Conservation (phyloP, 2,329 filamentous ascomycete genomes). For the Colletotrichum echinochloae region DNA sequence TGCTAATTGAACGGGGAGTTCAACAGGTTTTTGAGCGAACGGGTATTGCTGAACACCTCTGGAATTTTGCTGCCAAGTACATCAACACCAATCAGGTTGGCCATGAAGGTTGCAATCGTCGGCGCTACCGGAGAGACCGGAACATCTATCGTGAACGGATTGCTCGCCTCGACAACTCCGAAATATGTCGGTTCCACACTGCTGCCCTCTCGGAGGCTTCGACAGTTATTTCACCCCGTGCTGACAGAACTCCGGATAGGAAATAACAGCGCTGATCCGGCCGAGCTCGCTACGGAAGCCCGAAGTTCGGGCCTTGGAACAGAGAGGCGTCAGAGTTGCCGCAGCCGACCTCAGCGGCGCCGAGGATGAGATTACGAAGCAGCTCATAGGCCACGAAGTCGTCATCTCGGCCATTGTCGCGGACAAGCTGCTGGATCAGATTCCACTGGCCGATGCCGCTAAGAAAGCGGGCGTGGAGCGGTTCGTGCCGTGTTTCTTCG, state of each 20-base stretch:
- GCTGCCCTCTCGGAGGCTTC: not conserved
- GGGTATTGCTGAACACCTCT: not conserved
- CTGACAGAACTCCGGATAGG: conserved; percentile 47
- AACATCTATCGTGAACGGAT: conserved; percentile 51
- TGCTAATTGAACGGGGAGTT: not conserved
- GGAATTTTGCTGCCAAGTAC: not conserved
- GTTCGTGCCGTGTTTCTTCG: conserved; percentile 64
- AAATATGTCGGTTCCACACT: conserved; percentile 34
- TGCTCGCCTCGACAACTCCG: conserved; percentile 45
- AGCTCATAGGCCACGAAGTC: conserved; percentile 47
- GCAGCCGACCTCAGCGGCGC: conserved; percentile 56
- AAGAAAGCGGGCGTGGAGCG: conserved; percentile 62
- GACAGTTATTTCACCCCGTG: not conserved
- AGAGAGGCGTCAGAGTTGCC: conserved; percentile 57
- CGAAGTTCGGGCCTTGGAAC: conserved; percentile 53
- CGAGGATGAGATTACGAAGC: conserved; percentile 27
- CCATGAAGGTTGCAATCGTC: conserved; percentile 49
- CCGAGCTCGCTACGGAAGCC: conserved; percentile 61
- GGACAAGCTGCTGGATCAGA: conserved; percentile 54
- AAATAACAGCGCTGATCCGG: conserved; percentile 61
- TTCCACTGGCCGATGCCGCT: conserved; percentile 59
- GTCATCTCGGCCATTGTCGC: conserved; percentile 57
- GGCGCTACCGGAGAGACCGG: conserved; percentile 60
- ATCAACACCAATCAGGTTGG: not conserved
- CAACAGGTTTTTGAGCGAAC: no score